Evolutionary conservation across 306 rosid species (phyloP).

Genomic region (Vigna nakashimae): DNA sequence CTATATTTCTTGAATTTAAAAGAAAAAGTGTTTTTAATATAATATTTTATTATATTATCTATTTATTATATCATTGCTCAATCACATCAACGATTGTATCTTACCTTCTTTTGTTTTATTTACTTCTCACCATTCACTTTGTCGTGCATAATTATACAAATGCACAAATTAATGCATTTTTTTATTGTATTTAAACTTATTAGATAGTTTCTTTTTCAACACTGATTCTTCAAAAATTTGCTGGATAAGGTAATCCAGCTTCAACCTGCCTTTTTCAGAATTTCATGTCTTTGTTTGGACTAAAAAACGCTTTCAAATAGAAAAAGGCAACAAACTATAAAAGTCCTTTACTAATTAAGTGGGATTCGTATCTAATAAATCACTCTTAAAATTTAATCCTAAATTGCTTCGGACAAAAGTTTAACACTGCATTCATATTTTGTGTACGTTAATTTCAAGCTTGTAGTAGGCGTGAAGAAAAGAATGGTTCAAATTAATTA

Average conservation of each 20-base stretch:
- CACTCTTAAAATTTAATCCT: neutral
- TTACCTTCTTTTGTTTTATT: neutral
- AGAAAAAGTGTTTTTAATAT: too few relatives aligned
- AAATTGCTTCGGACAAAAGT: neutral
- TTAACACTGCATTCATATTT: neutral
- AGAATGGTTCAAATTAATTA: neutral
- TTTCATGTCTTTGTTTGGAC: neutral
- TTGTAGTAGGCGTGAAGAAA: neutral
- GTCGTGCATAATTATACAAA: neutral
- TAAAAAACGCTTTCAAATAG: neutral
- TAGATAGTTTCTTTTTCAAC: neutral
- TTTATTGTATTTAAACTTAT: neutral
- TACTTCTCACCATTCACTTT: neutral
- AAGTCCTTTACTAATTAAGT: neutral
- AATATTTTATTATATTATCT: too few relatives aligned
- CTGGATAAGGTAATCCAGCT: neutral
- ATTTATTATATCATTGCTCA: too few relatives aligned
- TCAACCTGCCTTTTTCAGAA: neutral
- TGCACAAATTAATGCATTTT: neutral
- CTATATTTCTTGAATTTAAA: too few relatives aligned
- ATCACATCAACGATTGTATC: neutral
- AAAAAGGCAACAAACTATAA: neutral
- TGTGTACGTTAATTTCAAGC: constrained; percentile 10
- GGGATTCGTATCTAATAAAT: neutral
- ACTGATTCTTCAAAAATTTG: neutral